Conservation (phyloP, 148 eudicot genomes). For the Talinum fruticosum region DNA sequence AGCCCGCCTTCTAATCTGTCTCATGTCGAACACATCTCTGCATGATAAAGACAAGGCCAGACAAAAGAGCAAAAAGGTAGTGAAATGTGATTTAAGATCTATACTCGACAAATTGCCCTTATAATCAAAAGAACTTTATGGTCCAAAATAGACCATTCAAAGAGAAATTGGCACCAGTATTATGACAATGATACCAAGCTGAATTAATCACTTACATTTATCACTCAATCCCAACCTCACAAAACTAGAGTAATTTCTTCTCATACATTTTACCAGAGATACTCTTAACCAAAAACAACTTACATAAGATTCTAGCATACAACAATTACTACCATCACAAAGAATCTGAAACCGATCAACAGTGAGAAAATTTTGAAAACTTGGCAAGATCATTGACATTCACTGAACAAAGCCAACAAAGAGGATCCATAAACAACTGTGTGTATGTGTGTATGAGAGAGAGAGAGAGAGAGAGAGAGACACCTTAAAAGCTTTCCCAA, state of each 20-base stretch:
- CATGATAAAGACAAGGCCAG: background rate
- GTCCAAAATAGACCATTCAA: constrained; percentile 8
- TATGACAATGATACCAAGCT: background rate
- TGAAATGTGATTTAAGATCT: background rate
- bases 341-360: background rate
- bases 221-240: background rate
- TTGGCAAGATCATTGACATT: background rate
- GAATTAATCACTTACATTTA: background rate
- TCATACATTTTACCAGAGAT: background rate
- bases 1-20: background rate
- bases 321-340: background rate
- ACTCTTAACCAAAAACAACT: background rate
- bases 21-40: background rate
- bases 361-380: background rate
- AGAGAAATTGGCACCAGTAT: background rate
- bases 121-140: background rate
- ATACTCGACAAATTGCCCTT: background rate
- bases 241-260: background rate
- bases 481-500: constrained; percentile 44
- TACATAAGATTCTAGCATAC: background rate
- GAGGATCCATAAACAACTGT: background rate
- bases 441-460: too few species aligned
- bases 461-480: background rate
- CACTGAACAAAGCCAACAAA: background rate
- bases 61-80: background rate